Evolutionary conservation across 768 basidiomycete species (phyloP), one percentile per base, ranked within the genome.

Genomic region (Lactarius tabidus): DNA sequence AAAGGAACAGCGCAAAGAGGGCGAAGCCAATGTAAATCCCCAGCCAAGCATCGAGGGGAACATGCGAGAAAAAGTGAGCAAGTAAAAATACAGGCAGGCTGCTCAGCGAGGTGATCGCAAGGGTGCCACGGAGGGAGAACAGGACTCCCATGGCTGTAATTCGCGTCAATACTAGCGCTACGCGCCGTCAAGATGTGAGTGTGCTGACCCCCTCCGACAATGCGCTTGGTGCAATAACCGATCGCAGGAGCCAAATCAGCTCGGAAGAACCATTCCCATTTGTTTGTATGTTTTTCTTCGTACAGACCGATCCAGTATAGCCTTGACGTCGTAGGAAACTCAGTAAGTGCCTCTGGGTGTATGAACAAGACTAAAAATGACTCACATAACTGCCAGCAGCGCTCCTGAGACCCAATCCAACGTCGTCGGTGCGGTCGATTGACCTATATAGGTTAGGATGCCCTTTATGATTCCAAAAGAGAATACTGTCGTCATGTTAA

Each of bases 171-270:
- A 9, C 12, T 17, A 31, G 17, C 14, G 8, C 7, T 5, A 31
- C 26, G 4, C 31, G 10, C 20, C n/a, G 17, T 9, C 31, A 20
- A 41, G 39, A 23, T 29, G 41, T 33, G 7, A 48, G 18, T 26
- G 33, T 36, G 9, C 64, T 57, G n/a, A 65, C 64, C 55, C 51
- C 64, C 64, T 60, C 64, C 64, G 20, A 52, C 38, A 6, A 65
- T 39, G 9, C 64, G 59, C 31, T 43, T 29, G 7, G 33, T 23
- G 48, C 5, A 57, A 57, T 65, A 41, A 9, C 28, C 2, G 36
- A 65, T 66, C 20, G 55, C 36, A 26, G 12, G 45, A 6, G 39
- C 29, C 56, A 62, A 31, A 48, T 66, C 60, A 3, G 57, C 36
- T 7, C 43, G 55, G 38, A 62, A 66, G 48, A 66, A 66, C 65